phyloP scores from a whole-genome alignment of 2,329 filamentous ascomycete genomes.

The Aspergillus costaricaensis region DNA sequence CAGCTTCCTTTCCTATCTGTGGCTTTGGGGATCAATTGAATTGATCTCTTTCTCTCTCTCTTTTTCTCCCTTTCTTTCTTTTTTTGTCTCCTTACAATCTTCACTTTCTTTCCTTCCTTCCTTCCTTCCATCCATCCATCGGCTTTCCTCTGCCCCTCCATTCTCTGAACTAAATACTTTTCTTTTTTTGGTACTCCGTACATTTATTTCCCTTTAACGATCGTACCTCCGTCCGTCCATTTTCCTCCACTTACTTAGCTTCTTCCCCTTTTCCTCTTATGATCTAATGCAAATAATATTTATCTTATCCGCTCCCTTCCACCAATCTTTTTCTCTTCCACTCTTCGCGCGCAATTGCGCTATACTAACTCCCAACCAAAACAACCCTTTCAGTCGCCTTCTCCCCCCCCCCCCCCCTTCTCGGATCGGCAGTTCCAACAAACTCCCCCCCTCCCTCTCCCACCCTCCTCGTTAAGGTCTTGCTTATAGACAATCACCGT shows the following conservation, averaged over 20 bases:
- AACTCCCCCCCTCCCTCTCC: background rate
- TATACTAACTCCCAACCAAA: conserved; percentile 1
- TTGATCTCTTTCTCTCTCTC: background rate
- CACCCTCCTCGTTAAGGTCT: conserved; percentile 15
- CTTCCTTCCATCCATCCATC: background rate
- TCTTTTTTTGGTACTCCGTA: conserved; percentile 1
- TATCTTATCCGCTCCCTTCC: conserved; percentile 2
- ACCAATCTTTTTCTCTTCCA: conserved; percentile 5
- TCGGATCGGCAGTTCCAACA: conserved; percentile 5
- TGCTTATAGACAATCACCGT: conserved; percentile 16
- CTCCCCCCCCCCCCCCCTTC: background rate
- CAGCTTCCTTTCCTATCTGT: background rate
- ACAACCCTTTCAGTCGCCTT: conserved; percentile 3
- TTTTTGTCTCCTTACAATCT: background rate
- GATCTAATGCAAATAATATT: background rate
- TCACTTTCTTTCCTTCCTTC: background rate
- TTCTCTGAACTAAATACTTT: background rate
- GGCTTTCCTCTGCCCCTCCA: too few relatives aligned
- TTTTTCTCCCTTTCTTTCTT: background rate
- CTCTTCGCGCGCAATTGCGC: conserved; percentile 11
- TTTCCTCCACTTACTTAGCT: background rate
- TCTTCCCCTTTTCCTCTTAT: conserved; percentile 5
- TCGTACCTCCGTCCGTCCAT: background rate
- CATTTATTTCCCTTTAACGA: background rate
- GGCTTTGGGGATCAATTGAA: background rate